These are phyloP conservation scores for Cyclostephanos invisitatus DNA, from an alignment of 108 stramenopile species.

Conservation along the genomic window DNA sequence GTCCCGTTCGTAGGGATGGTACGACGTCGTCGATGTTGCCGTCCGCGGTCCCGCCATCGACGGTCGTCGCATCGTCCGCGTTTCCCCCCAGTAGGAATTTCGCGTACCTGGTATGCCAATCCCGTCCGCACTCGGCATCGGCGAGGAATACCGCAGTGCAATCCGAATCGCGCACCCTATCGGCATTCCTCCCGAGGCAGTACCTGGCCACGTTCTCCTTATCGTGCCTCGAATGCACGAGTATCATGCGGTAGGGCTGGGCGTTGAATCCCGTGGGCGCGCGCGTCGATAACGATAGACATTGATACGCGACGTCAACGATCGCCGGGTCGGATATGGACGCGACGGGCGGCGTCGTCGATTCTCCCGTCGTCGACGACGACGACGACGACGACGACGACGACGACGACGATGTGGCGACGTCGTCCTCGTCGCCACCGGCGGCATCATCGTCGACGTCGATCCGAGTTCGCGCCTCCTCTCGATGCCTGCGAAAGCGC, in stretches of 20 bases:
- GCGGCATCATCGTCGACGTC: not conserved
- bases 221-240: constrained; percentile 60
- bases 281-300: constrained; percentile 60
- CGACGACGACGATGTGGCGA: not conserved
- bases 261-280: constrained; percentile 88
- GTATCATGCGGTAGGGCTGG: constrained; percentile 86
- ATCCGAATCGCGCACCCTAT: constrained; percentile 90
- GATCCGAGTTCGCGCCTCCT: constrained; percentile 27
- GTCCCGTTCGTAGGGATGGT: no score
- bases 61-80: not conserved
- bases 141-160: constrained; percentile 89
- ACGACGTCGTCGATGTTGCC: no score
- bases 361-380: not conserved
- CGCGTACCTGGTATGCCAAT: constrained; percentile 37
- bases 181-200: constrained; percentile 79
- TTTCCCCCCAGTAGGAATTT: constrained; percentile 33
- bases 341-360: constrained; percentile 22
- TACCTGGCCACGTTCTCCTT: constrained; percentile 66
- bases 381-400: not conserved
- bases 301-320: constrained; percentile 48
- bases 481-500: constrained; percentile 41
- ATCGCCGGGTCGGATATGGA: constrained; percentile 54
- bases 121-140: constrained; percentile 65
- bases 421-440: not conserved
- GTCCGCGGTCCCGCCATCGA: no score